These are phyloP conservation scores for Blepharisma stoltei DNA, from an alignment of 73 alveolate genomes.

Conservation along the genomic window DNA sequence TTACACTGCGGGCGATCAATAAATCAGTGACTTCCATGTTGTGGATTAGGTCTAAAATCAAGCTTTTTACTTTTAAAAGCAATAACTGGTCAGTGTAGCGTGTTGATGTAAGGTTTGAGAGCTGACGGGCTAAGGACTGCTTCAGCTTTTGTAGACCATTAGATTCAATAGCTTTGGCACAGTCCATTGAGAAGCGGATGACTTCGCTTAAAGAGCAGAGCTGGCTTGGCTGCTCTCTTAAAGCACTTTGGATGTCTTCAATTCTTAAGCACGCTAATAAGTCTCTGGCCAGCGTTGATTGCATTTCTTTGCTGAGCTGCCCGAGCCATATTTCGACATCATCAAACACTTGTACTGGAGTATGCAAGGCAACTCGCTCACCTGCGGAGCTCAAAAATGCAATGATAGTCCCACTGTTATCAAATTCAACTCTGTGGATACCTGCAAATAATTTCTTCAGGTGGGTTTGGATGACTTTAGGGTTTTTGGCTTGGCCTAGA, in stretches of 20 bases:
- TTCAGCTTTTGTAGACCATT: conserved; percentile 59
- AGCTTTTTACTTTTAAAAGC: conserved; percentile 82
- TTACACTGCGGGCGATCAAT: conserved; percentile 75
- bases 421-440: conserved; percentile 92
- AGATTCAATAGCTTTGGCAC: conserved; percentile 56
- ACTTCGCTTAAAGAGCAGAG: conserved; percentile 91
- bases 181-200: conserved; percentile 84
- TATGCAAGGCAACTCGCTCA: conserved; percentile 87
- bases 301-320: conserved; percentile 95
- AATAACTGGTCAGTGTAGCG: conserved; percentile 74
- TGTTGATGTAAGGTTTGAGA: conserved; percentile 75
- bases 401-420: conserved; percentile 80
- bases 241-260: not conserved
- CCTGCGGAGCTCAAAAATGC: conserved; percentile 94
- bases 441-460: conserved; percentile 99
- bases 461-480: conserved; percentile 97
- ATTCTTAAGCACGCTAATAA: conserved; percentile 58
- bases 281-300: conserved; percentile 75
- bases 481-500: conserved; percentile 97
- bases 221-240: conserved; percentile 25
- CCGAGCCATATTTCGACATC: conserved; percentile 99
- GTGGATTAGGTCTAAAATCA: conserved; percentile 98
- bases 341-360: conserved; percentile 77
- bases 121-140: conserved; percentile 53
- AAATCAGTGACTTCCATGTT: conserved; percentile 94